Base-by-base conservation (phyloP, 352 stramenopile species). In the Phytophthora quininea region DNA sequence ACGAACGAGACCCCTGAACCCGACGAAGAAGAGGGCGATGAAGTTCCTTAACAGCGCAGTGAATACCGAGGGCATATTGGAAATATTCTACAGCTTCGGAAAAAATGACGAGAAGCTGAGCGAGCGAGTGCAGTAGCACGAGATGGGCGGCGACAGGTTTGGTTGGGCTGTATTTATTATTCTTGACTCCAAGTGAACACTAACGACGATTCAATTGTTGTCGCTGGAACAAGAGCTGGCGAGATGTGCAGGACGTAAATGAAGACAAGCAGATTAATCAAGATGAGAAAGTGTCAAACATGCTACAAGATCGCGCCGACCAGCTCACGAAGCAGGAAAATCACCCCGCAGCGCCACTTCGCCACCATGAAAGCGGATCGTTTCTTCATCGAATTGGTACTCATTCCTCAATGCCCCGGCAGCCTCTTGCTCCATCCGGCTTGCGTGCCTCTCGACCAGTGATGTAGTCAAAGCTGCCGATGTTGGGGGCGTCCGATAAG, bases 41-140 rank as follows among this genome's bases (percentile, higher is more conserved):
- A 65, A 1, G 65, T 60, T 0, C 58, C 71, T 0, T 61, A 76
- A 4, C n/a, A 60, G 11, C 42, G 29, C 11, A 12, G 33, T 47
- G 66, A 58, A 43, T 56, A 47, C 27, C 74, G 69, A 19, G 61
- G 60, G 12, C 54, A 67, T 19, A 58, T 61, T n/a, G 38, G 64
- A 38, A 73, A 76, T 2, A 69, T 88, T 43, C 57, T 79, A 11
- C 69, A 81, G 42, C 61, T 89, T 9, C 80, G 80, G 40, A 74
- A 72, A 53, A 71, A 69, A 33, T 59, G 88, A 3, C 68, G 71
- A n/a, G 66, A 83, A 12, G 78, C 78, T 31, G 78, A 89, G 52
- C 71, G 60, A 46, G 61, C 62, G 6, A 84, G 60, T 32, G 57
- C 74, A 49, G 76, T 69, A 46, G 76, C 69, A 0, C 59, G 72